These are phyloP conservation scores for Myriangium duriaei DNA, from an alignment of 2,329 filamentous ascomycete species.

Conservation along the genomic window DNA sequence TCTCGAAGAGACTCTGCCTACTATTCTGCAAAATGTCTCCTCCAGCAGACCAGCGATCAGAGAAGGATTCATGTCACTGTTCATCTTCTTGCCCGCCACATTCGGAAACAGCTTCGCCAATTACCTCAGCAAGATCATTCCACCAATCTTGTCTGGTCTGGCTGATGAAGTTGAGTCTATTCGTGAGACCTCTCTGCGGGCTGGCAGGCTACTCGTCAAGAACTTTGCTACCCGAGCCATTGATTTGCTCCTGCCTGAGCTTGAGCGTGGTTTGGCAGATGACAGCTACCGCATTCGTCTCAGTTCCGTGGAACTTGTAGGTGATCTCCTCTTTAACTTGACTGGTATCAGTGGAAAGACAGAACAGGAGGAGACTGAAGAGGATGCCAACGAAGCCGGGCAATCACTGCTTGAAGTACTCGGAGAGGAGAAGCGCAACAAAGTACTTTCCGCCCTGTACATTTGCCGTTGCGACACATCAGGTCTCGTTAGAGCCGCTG, in stretches of 20 bases:
- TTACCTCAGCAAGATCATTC: conserved; percentile 91
- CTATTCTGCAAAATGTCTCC: conserved; percentile 89
- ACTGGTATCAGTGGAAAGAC: conserved; percentile 77
- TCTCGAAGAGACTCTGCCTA: conserved; percentile 89
- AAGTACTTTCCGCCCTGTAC: conserved; percentile 91
- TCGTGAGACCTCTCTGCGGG: conserved; percentile 87
- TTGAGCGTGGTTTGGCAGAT: conserved; percentile 93
- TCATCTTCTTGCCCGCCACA: conserved; percentile 97
- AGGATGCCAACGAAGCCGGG: conserved; percentile 72
- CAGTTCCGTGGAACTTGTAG: conserved; percentile 93
- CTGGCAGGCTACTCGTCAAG: conserved; percentile 89
- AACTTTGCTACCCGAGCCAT: conserved; percentile 95
- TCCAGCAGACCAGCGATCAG: conserved; percentile 82
- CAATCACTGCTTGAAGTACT: conserved; percentile 89
- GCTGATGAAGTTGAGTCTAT: conserved; percentile 96
- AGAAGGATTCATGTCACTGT: conserved; percentile 98
- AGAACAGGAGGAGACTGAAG: conserved; percentile 67
- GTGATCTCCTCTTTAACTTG: conserved; percentile 93
- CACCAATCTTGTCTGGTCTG: conserved; percentile 82
- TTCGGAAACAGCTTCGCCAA: conserved; percentile 98
- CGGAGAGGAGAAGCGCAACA: conserved; percentile 92
- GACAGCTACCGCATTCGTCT: conserved; percentile 96
- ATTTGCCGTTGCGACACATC: conserved; percentile 97
- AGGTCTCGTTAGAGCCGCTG: conserved; percentile 75
- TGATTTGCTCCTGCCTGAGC: conserved; percentile 82